Conservation (phyloP, 495 filamentous ascomycete species). For the Penicillium roqueforti region DNA sequence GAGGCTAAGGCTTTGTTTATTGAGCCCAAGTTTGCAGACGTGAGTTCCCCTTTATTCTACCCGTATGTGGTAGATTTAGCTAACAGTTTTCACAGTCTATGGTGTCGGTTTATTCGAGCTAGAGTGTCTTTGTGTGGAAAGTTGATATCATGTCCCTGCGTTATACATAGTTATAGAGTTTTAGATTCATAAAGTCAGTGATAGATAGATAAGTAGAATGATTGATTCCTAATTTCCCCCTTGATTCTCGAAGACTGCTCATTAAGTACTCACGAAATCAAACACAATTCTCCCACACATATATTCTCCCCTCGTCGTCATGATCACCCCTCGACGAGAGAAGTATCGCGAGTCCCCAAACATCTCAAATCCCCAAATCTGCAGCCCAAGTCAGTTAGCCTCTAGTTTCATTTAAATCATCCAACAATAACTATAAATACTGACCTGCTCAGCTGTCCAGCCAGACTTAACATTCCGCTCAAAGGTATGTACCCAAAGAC, state of each 20-base stretch:
- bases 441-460: slow-evolving; percentile 3
- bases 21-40: slow-evolving; percentile 76
- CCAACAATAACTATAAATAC: background rate
- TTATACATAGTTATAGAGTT: slow-evolving; percentile 1
- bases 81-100: slow-evolving; percentile 32
- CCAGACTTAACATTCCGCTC: background rate
- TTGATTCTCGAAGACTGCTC: no score
- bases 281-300: slow-evolving; percentile 1
- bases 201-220: background rate
- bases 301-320: background rate
- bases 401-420: background rate
- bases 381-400: background rate
- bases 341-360: background rate
- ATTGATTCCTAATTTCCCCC: background rate
- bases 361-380: slow-evolving; percentile 9
- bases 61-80: background rate
- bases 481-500: slow-evolving; percentile 4
- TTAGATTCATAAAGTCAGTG: background rate
- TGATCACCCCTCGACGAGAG: background rate
- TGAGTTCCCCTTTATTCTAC: slow-evolving; percentile 27
- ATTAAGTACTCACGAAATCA: background rate
- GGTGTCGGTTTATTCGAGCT: slow-evolving; percentile 36
- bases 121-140: background rate
- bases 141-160: background rate
- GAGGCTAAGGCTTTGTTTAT: slow-evolving; percentile 83